Percentiles rank a stretch among this genome's conserved stretches.
phyloP scores from a whole-genome alignment of 1,284 basidiomycete genomes.

The Papiliotrema fonsecae region DNA sequence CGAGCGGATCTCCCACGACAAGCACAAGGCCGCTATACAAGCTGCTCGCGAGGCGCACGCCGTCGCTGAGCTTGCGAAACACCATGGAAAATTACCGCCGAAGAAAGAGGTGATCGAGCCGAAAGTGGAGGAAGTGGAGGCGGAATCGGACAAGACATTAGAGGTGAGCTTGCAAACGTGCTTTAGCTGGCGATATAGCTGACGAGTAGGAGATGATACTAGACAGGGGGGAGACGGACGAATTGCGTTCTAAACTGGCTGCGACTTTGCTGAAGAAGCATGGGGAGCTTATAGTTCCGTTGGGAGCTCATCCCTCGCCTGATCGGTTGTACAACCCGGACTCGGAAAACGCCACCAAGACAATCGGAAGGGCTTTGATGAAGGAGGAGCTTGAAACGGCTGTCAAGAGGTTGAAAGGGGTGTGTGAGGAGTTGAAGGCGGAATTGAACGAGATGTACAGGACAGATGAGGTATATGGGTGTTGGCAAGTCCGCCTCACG shows the following conservation, averaged over 20 bases:
- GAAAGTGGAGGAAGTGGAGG: slow-evolving; percentile 11
- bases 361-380: slow-evolving; percentile 23
- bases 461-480: slow-evolving; percentile 23
- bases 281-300: slow-evolving; percentile 39
- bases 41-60: slow-evolving; percentile 37
- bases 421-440: slow-evolving; percentile 26
- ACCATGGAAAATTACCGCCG: slow-evolving; percentile 30
- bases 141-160: slow-evolving; percentile 15
- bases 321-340: slow-evolving; percentile 18
- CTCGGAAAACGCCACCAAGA: slow-evolving; percentile 1
- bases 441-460: slow-evolving; percentile 41
- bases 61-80: slow-evolving; percentile 38
- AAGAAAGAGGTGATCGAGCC: slow-evolving; percentile 15
- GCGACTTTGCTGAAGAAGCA: slow-evolving; percentile 34
- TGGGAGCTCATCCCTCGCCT: slow-evolving; percentile 39
- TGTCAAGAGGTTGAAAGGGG: slow-evolving; percentile 21
- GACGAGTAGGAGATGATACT: slow-evolving; percentile 29
- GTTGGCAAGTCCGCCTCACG: slow-evolving; percentile 40
- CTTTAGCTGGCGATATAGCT: not conserved
- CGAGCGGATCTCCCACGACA: slow-evolving; percentile 41
- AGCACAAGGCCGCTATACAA: slow-evolving; percentile 34
- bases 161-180: slow-evolving; percentile 24
- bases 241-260: slow-evolving; percentile 33
- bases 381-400: slow-evolving; percentile 20
- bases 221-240: slow-evolving; percentile 22